phyloP scores from a whole-genome alignment of 768 basidiomycete genomes.

The Leucosporidium yakuticum region DNA sequence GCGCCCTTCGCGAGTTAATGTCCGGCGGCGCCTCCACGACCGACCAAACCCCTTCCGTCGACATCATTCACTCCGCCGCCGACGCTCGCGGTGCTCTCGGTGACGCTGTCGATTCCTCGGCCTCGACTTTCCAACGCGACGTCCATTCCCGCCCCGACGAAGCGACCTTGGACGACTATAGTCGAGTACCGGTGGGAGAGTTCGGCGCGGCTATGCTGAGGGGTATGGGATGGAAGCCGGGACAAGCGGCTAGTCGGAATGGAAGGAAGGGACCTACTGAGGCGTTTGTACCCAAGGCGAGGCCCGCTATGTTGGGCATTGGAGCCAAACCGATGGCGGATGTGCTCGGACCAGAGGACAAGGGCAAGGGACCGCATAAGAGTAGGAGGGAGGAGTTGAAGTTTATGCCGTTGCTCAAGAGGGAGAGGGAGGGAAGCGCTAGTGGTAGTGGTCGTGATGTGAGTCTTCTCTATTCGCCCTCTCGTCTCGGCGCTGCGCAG shows the following conservation, averaged over 20 bases:
- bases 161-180: slow-evolving; percentile 75
- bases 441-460: slow-evolving; percentile 1
- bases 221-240: slow-evolving; percentile 95
- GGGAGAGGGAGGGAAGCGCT: slow-evolving; percentile 48
- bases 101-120: slow-evolving; percentile 68
- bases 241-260: slow-evolving; percentile 62
- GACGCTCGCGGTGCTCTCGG: slow-evolving; percentile 36
- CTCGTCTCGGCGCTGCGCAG: no score
- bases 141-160: slow-evolving; percentile 57
- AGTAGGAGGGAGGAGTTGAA: slow-evolving; percentile 57
- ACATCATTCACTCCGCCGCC: slow-evolving; percentile 52
- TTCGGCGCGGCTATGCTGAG: slow-evolving; percentile 89
- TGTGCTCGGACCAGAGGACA: slow-evolving; percentile 53
- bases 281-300: slow-evolving; percentile 71
- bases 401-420: slow-evolving; percentile 76
- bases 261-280: slow-evolving; percentile 59
- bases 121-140: slow-evolving; percentile 62
- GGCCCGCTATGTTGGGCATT: slow-evolving; percentile 83
- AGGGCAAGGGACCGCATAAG: slow-evolving; percentile 39
- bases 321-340: slow-evolving; percentile 84
- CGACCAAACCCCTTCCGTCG: slow-evolving; percentile 49
- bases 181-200: slow-evolving; percentile 79
- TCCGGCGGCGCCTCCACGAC: slow-evolving; percentile 49
- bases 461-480: neutral
- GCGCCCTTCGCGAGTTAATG: slow-evolving; percentile 72